Percentiles rank a stretch among this genome's conserved stretches.
phyloP scores from a whole-genome alignment of 306 rosid genomes.

The Prunus fruticosa region DNA sequence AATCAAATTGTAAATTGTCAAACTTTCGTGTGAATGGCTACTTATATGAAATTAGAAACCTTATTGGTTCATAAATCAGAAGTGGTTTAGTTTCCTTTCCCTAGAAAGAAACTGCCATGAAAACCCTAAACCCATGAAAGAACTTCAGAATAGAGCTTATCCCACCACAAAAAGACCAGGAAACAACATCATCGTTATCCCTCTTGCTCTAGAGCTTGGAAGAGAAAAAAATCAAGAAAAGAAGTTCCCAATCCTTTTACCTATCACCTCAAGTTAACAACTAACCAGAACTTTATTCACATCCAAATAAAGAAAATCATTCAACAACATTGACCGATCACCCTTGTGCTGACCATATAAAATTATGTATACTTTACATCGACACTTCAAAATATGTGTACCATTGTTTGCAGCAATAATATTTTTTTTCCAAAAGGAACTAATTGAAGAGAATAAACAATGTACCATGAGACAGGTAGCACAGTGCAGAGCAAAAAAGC shows the following conservation, averaged over 20 bases:
- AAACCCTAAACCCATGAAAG: neutral
- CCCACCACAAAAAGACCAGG: neutral
- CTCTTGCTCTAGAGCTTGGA: neutral
- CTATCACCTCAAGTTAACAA: neutral
- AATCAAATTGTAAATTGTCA: neutral
- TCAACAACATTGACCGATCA: neutral
- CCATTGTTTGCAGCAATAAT: neutral
- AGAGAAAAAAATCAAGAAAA: neutral
- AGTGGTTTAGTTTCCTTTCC: neutral
- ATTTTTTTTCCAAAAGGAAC: no score
- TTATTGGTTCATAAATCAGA: neutral
- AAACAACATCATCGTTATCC: neutral
- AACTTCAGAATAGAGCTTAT: neutral
- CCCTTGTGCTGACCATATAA: neutral
- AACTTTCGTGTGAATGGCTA: neutral
- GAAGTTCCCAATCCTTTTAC: neutral
- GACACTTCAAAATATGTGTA: conserved; percentile 2
- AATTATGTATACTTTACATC: neutral
- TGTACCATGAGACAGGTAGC: conserved; percentile 96
- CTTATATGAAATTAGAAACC: neutral
- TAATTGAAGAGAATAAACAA: neutral
- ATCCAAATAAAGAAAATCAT: neutral
- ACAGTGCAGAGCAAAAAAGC: conserved; percentile 18
- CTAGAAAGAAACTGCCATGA: neutral
- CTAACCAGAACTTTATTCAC: neutral